Percentiles rank a stretch among this genome's conserved stretches.
Evolutionary conservation across 352 stramenopile genomes (phyloP).

Genomic region (Aphanomyces euteiches): DNA sequence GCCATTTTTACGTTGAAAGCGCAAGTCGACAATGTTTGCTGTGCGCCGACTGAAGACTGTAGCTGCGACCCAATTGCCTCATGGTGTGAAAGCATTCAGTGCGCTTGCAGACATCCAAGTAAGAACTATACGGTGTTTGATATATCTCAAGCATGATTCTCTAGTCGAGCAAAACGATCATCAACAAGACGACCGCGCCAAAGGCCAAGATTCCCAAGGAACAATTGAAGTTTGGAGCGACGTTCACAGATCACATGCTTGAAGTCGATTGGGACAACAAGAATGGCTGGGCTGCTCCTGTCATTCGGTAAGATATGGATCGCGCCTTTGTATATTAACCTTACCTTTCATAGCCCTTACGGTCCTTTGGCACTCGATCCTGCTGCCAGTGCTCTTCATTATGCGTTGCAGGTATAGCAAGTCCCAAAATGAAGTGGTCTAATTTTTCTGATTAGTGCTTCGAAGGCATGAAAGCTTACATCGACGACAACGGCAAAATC

Average conservation of each 20-base stretch:
- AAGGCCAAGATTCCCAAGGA: slow-evolving; percentile 73
- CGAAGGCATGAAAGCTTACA: slow-evolving; percentile 95
- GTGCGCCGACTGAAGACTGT: slow-evolving; percentile 14
- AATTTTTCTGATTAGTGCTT: slow-evolving; percentile 68
- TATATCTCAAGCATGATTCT: background rate
- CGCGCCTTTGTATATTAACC: background rate
- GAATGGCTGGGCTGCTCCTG: slow-evolving; percentile 79
- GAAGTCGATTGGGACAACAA: slow-evolving; percentile 87
- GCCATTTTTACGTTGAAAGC: background rate
- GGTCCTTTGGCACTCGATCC: slow-evolving; percentile 89
- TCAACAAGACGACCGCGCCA: slow-evolving; percentile 44
- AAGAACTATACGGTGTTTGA: background rate
- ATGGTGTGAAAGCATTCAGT: slow-evolving; percentile 19
- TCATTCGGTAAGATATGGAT: slow-evolving; percentile 59
- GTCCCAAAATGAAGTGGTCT: background rate
- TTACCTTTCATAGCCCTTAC: slow-evolving; percentile 63
- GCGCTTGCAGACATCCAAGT: slow-evolving; percentile 22
- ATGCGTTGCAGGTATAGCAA: slow-evolving; percentile 73
- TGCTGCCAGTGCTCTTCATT: slow-evolving; percentile 91
- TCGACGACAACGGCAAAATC: slow-evolving; percentile 75
- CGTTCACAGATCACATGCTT: slow-evolving; percentile 97
- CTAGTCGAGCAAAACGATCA: slow-evolving; percentile 41
- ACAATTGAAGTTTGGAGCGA: slow-evolving; percentile 91
- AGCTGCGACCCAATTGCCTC: background rate
- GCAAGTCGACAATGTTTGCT: slow-evolving; percentile 18